Base-by-base conservation (phyloP, 306 rosid genomes). In the Castanea crenata region DNA sequence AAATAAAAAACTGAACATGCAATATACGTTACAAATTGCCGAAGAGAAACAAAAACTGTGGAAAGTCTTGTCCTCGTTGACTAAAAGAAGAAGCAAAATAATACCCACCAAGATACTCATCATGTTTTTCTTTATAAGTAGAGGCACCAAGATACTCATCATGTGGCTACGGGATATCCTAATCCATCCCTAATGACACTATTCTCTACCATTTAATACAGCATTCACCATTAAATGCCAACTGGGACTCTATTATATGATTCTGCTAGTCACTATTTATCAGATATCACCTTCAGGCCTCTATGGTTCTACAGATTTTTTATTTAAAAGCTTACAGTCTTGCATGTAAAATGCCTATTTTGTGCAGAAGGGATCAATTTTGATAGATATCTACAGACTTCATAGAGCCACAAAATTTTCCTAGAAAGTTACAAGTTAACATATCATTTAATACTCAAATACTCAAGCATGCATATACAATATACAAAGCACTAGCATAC, bases 391-490 rank as follows among this genome's bases (percentile, higher is more conserved):
- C 31, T 6, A 23, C 65, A 9, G 1, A 59, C 32, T 59, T 59
- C 65, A 11, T 23, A 59, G 6, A 9, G 65, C 27, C 65, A 59
- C 25, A 59, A 21, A 59, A 4, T 58, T 21, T 58, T 0, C 65
- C 15, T 12, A 23, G 12, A 59, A 27, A 35, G 20, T 64, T 8
- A 25, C 65, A 65, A 55, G 29, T 10, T 72, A 52, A 74, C 32
- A 75, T 35, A 58, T 61, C 70, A 71, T 5, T 70, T 81, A 57
- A 75, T 16, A 71, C 20, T 57, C 29, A 62, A 3, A 29, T 14
- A 27, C 41, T 63, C 69, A 2, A 63, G 69, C 69, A 29, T 8
- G 69, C 51, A 20, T 62, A 55, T 54, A 61, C 59, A 49, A 63
- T 27, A 7, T n/a, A 58, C 10, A 16, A 78, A 27, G 35, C 62